Conservation (phyloP, 768 basidiomycete genomes). For the Suillus tomentosus region DNA sequence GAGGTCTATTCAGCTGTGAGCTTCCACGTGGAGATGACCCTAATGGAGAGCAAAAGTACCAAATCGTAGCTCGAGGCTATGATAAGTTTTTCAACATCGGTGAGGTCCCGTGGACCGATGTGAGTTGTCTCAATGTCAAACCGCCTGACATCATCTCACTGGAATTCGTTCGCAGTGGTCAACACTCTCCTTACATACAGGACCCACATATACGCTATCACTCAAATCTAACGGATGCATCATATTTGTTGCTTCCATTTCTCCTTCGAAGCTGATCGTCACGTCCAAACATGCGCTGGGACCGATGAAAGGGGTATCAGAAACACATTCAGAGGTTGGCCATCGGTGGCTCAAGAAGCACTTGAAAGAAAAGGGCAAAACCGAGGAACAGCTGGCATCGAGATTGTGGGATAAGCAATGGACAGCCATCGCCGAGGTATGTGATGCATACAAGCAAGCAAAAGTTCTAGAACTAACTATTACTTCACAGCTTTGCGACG, state of each 20-base stretch:
- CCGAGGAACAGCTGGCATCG: conserved; percentile 72
- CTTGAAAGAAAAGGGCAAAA: conserved; percentile 59
- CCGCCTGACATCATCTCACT: not conserved
- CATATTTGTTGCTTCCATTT: not conserved
- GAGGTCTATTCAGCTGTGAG: conserved; percentile 82
- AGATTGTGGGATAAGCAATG: conserved; percentile 78
- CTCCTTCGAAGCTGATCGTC: conserved; percentile 68
- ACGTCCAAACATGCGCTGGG: conserved; percentile 95
- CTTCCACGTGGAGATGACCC: conserved; percentile 30
- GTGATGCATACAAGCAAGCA: conserved; percentile 19
- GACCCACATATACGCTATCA: not conserved
- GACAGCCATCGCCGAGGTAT: conserved; percentile 91
- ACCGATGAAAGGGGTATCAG: conserved; percentile 37
- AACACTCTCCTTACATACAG: not conserved
- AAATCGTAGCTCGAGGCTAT: conserved; percentile 89
- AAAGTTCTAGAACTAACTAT: not conserved
- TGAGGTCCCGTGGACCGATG: conserved; percentile 94
- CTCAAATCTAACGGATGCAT: conserved; percentile 4
- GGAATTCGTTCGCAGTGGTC: not conserved
- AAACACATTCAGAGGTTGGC: conserved; percentile 82
- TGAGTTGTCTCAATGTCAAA: not conserved
- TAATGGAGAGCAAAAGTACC: conserved; percentile 39
- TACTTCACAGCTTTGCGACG: conserved; percentile 82
- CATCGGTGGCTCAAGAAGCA: conserved; percentile 82
- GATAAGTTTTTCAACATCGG: conserved; percentile 99